Conservation (phyloP, 192 early-diverging fungal species). For the Martensiomyces pterosporus region DNA sequence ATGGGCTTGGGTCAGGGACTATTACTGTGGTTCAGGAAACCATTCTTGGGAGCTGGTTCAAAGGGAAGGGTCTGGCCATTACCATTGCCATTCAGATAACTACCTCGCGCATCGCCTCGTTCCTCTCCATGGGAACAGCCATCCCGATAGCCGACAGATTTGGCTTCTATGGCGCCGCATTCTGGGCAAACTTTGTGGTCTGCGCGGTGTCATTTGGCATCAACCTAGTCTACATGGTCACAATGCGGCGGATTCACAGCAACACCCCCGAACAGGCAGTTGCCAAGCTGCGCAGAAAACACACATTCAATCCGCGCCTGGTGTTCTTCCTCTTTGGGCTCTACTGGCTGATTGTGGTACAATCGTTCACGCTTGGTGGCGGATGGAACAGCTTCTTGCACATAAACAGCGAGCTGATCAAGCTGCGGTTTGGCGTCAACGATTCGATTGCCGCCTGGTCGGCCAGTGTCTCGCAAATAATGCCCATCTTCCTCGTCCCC, state of each 20-base stretch:
- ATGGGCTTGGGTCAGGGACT: slow-evolving; percentile 68
- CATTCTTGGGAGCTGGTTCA: slow-evolving; percentile 73
- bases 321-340: slow-evolving; percentile 56
- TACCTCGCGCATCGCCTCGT: slow-evolving; percentile 66
- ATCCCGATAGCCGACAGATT: slow-evolving; percentile 55
- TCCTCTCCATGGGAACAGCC: slow-evolving; percentile 62
- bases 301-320: slow-evolving; percentile 53
- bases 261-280: slow-evolving; percentile 17
- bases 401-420: slow-evolving; percentile 70
- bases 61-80: slow-evolving; percentile 60
- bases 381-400: slow-evolving; percentile 65
- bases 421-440: slow-evolving; percentile 60
- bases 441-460: slow-evolving; percentile 61
- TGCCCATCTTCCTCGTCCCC: slow-evolving; percentile 67
- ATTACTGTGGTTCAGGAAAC: slow-evolving; percentile 78
- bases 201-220: slow-evolving; percentile 65
- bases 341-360: slow-evolving; percentile 58
- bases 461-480: slow-evolving; percentile 62
- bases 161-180: slow-evolving; percentile 41
- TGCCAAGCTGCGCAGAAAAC: slow-evolving; percentile 48
- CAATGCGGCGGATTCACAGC: slow-evolving; percentile 47
- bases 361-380: slow-evolving; percentile 59
- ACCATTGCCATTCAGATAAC: slow-evolving; percentile 68
- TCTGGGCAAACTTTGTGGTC: slow-evolving; percentile 60
- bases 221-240: slow-evolving; percentile 62